Conservation (phyloP, 306 rosid genomes). For the Quercus wislizeni region DNA sequence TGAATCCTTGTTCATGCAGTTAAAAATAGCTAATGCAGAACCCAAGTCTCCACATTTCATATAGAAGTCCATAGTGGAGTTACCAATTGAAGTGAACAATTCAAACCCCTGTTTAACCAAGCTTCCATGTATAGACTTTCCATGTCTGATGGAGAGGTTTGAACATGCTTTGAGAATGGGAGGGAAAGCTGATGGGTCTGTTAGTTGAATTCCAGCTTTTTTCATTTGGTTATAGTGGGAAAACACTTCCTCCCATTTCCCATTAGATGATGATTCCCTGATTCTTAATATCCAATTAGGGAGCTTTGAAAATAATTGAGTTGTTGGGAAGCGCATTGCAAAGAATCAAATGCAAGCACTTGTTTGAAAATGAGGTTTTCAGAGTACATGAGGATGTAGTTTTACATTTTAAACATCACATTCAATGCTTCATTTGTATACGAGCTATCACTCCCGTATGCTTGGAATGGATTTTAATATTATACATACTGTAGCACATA, state of each 20-base stretch:
- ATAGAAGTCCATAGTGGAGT: slow-evolving; percentile 44
- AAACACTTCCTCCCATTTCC: slow-evolving; percentile 38
- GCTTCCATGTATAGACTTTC: slow-evolving; percentile 32
- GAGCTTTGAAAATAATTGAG: slow-evolving; percentile 9
- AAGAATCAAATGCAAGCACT: not conserved
- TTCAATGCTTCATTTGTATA: not conserved
- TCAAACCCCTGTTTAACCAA: slow-evolving; percentile 37
- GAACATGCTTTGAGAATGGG: slow-evolving; percentile 42
- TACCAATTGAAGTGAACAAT: slow-evolving; percentile 34
- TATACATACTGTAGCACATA: too few species aligned
- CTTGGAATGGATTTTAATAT: too few species aligned
- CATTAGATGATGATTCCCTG: slow-evolving; percentile 25
- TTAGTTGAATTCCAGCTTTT: not conserved
- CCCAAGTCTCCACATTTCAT: slow-evolving; percentile 29
- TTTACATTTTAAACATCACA: not conserved
- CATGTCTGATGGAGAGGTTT: slow-evolving; percentile 19
- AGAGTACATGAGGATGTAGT: not conserved
- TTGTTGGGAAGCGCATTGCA: slow-evolving; percentile 24
- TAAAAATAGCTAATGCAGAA: slow-evolving; percentile 35
- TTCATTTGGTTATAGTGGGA: slow-evolving; percentile 25
- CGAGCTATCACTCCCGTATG: not conserved
- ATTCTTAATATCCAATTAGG: slow-evolving; percentile 26
- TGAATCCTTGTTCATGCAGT: slow-evolving; percentile 28
- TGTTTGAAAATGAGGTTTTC: not conserved
- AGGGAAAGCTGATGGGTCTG: slow-evolving; percentile 27